Evolutionary conservation across 805 yeast species (phyloP).

Genomic region (Candida boleticola): DNA sequence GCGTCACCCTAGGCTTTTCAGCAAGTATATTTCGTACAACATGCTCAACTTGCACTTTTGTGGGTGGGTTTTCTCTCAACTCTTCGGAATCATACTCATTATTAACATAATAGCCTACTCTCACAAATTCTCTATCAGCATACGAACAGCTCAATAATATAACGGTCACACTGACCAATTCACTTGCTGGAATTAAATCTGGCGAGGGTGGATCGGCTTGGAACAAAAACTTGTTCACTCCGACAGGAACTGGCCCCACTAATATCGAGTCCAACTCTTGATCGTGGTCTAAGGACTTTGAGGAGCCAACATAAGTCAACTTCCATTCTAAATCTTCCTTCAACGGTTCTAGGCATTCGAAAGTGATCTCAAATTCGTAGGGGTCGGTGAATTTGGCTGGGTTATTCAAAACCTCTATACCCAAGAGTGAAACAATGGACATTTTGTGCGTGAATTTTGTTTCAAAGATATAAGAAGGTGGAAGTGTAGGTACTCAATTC

Average conservation of each 20-base stretch:
- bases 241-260: slow-evolving; percentile 99
- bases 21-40: slow-evolving; percentile 93
- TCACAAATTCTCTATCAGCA: slow-evolving; percentile 88
- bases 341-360: slow-evolving; percentile 91
- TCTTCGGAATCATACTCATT: slow-evolving; percentile 96
- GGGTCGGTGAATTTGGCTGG: slow-evolving; percentile 94
- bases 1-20: slow-evolving; percentile 95
- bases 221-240: slow-evolving; percentile 88
- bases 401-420: slow-evolving; percentile 87
- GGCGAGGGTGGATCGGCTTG: slow-evolving; percentile 97
- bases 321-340: slow-evolving; percentile 97
- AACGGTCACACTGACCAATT: slow-evolving; percentile 92
- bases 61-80: slow-evolving; percentile 88
- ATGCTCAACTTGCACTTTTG: slow-evolving; percentile 88
- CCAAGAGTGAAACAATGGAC: slow-evolving; percentile 92
- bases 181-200: slow-evolving; percentile 93
- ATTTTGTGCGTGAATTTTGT: slow-evolving; percentile 37
- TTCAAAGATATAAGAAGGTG: not conserved
- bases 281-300: slow-evolving; percentile 91
- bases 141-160: slow-evolving; percentile 90
- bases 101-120: slow-evolving; percentile 97
- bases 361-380: slow-evolving; percentile 94
- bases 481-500: not conserved
- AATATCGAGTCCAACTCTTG: slow-evolving; percentile 93
- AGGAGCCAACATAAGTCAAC: slow-evolving; percentile 93